phyloP scores from a whole-genome alignment of 2,329 filamentous ascomycete species.

The Aspergillus ustus region DNA sequence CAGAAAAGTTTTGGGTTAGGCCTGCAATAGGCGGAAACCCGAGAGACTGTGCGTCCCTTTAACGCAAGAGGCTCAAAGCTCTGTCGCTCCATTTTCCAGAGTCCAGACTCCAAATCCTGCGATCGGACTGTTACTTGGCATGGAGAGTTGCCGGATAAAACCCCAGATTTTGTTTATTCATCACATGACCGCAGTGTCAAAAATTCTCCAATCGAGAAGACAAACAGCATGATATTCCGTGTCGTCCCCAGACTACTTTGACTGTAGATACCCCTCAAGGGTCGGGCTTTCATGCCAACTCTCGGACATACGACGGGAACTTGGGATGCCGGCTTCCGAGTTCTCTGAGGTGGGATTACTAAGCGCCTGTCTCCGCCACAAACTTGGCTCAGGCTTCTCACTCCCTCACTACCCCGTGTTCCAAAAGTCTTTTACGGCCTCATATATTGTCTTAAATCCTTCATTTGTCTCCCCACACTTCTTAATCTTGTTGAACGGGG shows the following conservation, averaged over 20 bases:
- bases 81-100: background rate
- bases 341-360: slow-evolving; percentile 3
- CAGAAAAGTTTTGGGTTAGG: background rate
- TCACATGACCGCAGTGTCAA: background rate
- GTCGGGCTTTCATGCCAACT: background rate
- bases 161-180: background rate
- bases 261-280: background rate
- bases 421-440: background rate
- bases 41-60: background rate
- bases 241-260: background rate
- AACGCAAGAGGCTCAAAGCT: background rate
- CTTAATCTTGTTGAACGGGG: background rate
- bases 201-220: background rate
- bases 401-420: background rate
- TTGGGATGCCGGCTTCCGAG: slow-evolving; percentile 12
- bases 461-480: background rate
- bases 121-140: background rate
- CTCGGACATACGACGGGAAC: background rate
- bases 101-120: background rate
- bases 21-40: background rate
- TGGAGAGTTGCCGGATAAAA: background rate
- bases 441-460: background rate
- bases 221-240: background rate
- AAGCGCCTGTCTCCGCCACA: slow-evolving; percentile 8
- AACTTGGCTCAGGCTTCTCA: background rate